These are phyloP conservation scores for Geotrichum klebahnii DNA, from an alignment of 1,139 yeast genomes.

Conservation along the genomic window DNA sequence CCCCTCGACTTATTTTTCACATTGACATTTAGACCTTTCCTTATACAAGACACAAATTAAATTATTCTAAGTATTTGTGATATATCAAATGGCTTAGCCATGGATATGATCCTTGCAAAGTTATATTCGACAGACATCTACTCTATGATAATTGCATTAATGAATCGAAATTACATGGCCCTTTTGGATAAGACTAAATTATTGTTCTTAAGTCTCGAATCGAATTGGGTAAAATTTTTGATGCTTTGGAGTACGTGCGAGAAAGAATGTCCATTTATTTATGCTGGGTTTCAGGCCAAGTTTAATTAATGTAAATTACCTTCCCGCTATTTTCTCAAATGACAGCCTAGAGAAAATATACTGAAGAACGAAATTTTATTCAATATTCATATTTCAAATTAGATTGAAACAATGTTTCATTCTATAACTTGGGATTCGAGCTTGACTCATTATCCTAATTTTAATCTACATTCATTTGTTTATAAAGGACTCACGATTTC, in stretches of 20 bases:
- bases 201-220: not conserved
- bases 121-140: too few relatives aligned
- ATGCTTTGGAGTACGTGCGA: too few relatives aligned
- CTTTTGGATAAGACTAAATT: not conserved
- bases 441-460: not conserved
- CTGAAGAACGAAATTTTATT: not conserved
- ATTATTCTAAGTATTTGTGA: too few relatives aligned
- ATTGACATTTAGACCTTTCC: too few relatives aligned
- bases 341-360: not conserved
- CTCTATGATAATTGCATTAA: not conserved
- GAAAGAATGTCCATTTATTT: too few relatives aligned
- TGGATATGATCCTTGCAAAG: too few relatives aligned
- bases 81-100: too few relatives aligned
- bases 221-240: not conserved
- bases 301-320: slow-evolving; percentile 4
- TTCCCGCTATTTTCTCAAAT: not conserved
- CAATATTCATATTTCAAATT: not conserved
- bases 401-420: slow-evolving; percentile 7
- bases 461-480: not conserved
- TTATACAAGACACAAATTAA: too few relatives aligned
- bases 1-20: too few relatives aligned
- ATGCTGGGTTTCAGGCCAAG: slow-evolving; percentile 10
- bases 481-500: slow-evolving; percentile 3
- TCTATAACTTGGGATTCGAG: not conserved
- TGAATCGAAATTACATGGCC: not conserved